phyloP scores from a whole-genome alignment of 1,284 basidiomycete genomes.

The Fistulina hepatica region DNA sequence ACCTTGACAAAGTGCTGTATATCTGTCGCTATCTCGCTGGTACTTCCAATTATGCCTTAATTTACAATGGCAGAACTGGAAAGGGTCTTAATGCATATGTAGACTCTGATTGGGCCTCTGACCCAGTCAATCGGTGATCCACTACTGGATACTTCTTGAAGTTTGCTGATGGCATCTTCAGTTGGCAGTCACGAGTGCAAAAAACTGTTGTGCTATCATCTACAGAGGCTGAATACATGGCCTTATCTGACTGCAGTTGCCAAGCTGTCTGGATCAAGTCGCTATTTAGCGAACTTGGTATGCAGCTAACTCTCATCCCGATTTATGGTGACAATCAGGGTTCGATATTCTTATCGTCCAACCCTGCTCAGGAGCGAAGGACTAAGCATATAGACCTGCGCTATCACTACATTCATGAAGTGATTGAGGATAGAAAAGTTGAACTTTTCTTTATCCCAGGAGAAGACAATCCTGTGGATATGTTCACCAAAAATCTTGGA shows the following conservation, averaged over 20 bases:
- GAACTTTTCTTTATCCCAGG: constrained; percentile 12
- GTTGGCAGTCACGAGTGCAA: constrained; percentile 12
- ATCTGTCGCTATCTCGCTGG: constrained; percentile 17
- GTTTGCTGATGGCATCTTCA: constrained; percentile 8
- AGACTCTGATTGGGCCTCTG: constrained; percentile 8
- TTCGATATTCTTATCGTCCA: constrained; percentile 22
- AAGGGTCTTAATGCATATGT: constrained; percentile 11
- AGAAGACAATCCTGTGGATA: constrained; percentile 19
- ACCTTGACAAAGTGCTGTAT: constrained; percentile 16
- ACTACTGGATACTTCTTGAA: constrained; percentile 10
- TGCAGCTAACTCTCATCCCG: background rate
- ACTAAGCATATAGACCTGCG: constrained; percentile 33
- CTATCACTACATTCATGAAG: constrained; percentile 27
- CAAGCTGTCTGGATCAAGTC: constrained; percentile 6
- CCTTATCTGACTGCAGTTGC: constrained; percentile 3
- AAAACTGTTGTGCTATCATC: constrained; percentile 10
- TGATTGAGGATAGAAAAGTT: constrained; percentile 17
- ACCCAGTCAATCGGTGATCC: constrained; percentile 9
- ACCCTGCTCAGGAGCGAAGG: constrained; percentile 19
- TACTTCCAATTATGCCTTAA: constrained; percentile 11
- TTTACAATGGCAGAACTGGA: constrained; percentile 14
- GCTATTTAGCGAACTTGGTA: background rate
- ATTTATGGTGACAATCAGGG: constrained; percentile 28
- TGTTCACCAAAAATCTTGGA: constrained; percentile 20
- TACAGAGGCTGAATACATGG: constrained; percentile 12